Evolutionary conservation across 2,329 filamentous ascomycete genomes (phyloP).

Genomic region (Plectosphaerella plurivora): DNA sequence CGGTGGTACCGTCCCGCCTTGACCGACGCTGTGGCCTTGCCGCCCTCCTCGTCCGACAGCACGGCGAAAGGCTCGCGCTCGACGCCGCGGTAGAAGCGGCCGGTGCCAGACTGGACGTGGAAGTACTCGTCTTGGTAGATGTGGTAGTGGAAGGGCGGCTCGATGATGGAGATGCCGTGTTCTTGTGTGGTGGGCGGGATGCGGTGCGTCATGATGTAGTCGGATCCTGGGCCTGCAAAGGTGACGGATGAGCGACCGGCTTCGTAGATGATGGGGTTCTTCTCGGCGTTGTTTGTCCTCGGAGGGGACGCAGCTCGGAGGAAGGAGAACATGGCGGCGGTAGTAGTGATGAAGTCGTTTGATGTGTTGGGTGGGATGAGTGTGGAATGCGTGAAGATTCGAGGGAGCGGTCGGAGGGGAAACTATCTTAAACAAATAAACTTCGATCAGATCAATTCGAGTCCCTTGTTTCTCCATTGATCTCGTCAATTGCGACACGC

Average conservation of each 20-base stretch:
- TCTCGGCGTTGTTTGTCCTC: slow-evolving; percentile 8
- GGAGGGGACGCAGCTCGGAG: slow-evolving; percentile 11
- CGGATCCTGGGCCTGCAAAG: slow-evolving; percentile 12
- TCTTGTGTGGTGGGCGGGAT: slow-evolving; percentile 10
- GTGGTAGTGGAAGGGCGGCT: slow-evolving; percentile 18
- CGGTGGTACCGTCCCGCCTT: slow-evolving; percentile 13
- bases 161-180: slow-evolving; percentile 11
- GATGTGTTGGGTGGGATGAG: no score
- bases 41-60: slow-evolving; percentile 8
- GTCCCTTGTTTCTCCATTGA: no score
- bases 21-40: slow-evolving; percentile 7
- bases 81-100: slow-evolving; percentile 11
- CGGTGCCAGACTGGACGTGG: slow-evolving; percentile 11
- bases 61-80: slow-evolving; percentile 7
- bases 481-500: no score
- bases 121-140: slow-evolving; percentile 17
- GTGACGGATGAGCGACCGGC: slow-evolving; percentile 11
- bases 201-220: slow-evolving; percentile 15
- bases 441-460: no score
- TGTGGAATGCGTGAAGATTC: no score
- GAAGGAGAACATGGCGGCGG: slow-evolving; percentile 13
- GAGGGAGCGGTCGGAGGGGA: no score
- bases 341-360: neutral
- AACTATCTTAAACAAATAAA: no score
- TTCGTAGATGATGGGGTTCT: slow-evolving; percentile 16